A percentile compares a stretch with the other conserved stretches of the same genome.
Evolutionary conservation across 1,284 basidiomycete genomes (phyloP).

Genomic region (Porodaedalea pini): DNA sequence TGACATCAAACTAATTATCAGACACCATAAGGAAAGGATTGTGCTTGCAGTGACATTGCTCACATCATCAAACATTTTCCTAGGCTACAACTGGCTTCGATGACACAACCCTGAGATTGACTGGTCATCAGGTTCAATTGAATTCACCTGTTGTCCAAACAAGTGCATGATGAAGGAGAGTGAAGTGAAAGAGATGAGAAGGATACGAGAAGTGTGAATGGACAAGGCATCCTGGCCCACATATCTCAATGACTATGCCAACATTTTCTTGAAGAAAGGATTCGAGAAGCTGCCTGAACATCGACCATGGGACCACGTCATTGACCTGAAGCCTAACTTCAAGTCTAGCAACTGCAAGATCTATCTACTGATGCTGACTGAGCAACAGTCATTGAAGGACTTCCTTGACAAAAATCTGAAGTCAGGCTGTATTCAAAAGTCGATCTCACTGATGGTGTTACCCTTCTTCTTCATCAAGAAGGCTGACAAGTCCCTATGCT

Average conservation of each 20-base stretch:
- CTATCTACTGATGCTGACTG: background rate
- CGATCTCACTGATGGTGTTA: too few relatives aligned
- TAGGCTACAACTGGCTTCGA: background rate
- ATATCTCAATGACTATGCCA: background rate
- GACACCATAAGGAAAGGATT: background rate
- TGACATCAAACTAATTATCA: background rate
- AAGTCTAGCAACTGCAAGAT: background rate
- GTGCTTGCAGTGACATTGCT: background rate
- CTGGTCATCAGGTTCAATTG: background rate
- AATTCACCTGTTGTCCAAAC: background rate
- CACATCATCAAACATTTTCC: background rate
- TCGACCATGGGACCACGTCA: background rate
- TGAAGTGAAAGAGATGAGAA: background rate
- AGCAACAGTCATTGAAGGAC: background rate
- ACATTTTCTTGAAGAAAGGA: background rate
- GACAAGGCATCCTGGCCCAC: background rate
- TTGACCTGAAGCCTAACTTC: background rate
- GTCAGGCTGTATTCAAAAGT: slow-evolving; percentile 7
- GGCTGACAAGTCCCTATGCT: too few relatives aligned
- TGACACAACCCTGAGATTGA: background rate
- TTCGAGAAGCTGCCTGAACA: background rate
- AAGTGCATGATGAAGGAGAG: background rate
- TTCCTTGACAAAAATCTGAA: slow-evolving; percentile 26
- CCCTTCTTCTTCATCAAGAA: too few relatives aligned
- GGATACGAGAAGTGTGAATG: background rate